These are phyloP conservation scores for Apiotrichum veenhuisii DNA, from an alignment of 1,284 basidiomycete genomes.

Conservation along the genomic window DNA sequence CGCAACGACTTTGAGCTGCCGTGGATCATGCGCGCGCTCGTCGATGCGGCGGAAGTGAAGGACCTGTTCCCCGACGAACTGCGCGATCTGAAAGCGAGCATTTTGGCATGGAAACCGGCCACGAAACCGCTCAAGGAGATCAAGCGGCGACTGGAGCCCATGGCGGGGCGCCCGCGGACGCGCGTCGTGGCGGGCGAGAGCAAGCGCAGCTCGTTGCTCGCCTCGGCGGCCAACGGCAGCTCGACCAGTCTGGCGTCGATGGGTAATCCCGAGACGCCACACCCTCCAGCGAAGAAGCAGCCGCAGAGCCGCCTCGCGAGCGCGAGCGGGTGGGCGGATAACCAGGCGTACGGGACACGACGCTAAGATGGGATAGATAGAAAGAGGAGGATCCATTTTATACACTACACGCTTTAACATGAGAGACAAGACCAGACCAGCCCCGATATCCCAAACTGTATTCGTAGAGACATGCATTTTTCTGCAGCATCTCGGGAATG, in stretches of 20 bases:
- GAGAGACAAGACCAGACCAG: background rate
- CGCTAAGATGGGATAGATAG: background rate
- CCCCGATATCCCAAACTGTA: conserved; percentile 8
- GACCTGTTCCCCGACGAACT: conserved; percentile 47
- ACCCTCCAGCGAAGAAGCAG: background rate
- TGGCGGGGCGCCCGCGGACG: conserved; percentile 17
- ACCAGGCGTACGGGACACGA: conserved; percentile 2
- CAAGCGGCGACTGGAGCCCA: conserved; percentile 35
- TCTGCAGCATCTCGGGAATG: background rate
- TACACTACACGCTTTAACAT: background rate
- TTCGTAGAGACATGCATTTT: conserved; percentile 7
- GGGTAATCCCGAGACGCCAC: background rate
- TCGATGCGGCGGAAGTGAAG: conserved; percentile 44
- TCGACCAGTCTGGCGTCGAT: background rate
- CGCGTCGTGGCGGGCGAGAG: background rate
- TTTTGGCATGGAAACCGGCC: conserved; percentile 42
- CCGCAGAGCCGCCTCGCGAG: background rate
- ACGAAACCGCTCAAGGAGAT: conserved; percentile 48
- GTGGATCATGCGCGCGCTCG: conserved; percentile 50
- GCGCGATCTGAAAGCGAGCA: conserved; percentile 42
- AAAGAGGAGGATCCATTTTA: background rate
- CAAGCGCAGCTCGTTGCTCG: background rate
- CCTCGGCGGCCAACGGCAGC: background rate
- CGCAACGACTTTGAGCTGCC: conserved; percentile 81
- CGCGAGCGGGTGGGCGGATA: background rate